Conservation (phyloP, 768 basidiomycete genomes). For the Tylopilus felleus region DNA sequence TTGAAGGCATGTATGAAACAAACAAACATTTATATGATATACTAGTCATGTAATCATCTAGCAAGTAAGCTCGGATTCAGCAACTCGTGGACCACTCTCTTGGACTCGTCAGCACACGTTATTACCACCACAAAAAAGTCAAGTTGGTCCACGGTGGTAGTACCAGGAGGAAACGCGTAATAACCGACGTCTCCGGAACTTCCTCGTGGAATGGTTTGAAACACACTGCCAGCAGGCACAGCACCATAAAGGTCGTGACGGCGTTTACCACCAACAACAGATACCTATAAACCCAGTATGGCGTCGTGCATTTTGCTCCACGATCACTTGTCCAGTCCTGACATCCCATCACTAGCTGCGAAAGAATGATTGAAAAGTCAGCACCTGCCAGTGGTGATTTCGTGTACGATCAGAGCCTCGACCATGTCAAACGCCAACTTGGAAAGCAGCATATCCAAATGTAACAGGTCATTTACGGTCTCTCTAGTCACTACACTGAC, state of each 20-base stretch:
- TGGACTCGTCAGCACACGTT: too few relatives aligned
- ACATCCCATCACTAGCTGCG: neutral
- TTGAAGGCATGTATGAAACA: too few relatives aligned
- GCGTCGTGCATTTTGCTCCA: neutral
- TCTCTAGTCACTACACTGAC: neutral
- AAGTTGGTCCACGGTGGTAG: too few relatives aligned
- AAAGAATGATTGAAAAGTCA: neutral
- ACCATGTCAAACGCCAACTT: constrained; percentile 19
- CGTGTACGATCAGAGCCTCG: constrained; percentile 11
- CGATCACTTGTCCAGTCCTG: neutral
- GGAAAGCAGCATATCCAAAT: constrained; percentile 23
- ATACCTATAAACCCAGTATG: neutral
- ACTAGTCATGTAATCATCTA: too few relatives aligned
- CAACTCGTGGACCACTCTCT: too few relatives aligned
- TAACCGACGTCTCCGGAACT: neutral
- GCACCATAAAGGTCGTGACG: neutral
- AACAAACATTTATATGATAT: too few relatives aligned
- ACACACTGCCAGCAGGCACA: neutral
- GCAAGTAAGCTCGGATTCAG: too few relatives aligned
- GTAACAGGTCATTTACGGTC: constrained; percentile 2
- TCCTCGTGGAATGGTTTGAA: neutral
- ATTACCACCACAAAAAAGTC: too few relatives aligned
- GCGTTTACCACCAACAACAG: neutral
- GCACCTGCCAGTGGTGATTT: constrained; percentile 11
- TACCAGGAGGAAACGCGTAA: neutral